Evolutionary conservation across 257 asterid species (phyloP), one percentile per base, ranked within the genome.

Genomic region (Scutellaria minor): DNA sequence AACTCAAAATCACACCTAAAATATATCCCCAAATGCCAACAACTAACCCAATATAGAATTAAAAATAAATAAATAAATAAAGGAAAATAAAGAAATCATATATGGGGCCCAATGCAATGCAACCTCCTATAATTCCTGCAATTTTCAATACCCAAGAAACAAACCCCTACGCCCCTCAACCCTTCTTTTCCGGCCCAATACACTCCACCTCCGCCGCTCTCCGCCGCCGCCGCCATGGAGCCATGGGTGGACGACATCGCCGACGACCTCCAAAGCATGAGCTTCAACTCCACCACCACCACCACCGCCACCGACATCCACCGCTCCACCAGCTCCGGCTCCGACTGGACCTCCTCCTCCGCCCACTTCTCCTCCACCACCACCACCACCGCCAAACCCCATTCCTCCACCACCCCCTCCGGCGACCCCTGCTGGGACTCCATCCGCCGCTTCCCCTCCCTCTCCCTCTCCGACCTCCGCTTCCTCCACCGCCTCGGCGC

Each of bases 401-500:
- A 73, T 75, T 67, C 84, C 79, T 71, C 84, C 76, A 52, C 85
- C 44, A 71, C 75, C 22, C 91, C 94, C 64, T 80, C 98, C 71
- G 89, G 90, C 9, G 96, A 93, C 77, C 87, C 96, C 40, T 81
- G 86, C 75, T 84, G 91, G 90, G 96, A 89, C 71, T 84, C 95
- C 73, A 75, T 89, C 75, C 87, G 92, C 68, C 88, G 84, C 52
- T 51, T 85, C 57, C 78, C 87, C 45, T 35, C 85, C 0, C 76
- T 89, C 70, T 74, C 93, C 69, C 83, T 92, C 68, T 9, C 94
- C 72, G 97, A 92, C 82, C 88, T 95, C 81, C 95, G 96, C 24
- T 92, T 95, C 85, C 86, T 95, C 81, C 90, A 83, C 75, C 95
- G 97, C 27, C 86, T 95, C 39, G 99, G 99, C 48, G 71, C 98